phyloP scores from a whole-genome alignment of 148 eudicot species.

The Rhododendron williamsianum region DNA sequence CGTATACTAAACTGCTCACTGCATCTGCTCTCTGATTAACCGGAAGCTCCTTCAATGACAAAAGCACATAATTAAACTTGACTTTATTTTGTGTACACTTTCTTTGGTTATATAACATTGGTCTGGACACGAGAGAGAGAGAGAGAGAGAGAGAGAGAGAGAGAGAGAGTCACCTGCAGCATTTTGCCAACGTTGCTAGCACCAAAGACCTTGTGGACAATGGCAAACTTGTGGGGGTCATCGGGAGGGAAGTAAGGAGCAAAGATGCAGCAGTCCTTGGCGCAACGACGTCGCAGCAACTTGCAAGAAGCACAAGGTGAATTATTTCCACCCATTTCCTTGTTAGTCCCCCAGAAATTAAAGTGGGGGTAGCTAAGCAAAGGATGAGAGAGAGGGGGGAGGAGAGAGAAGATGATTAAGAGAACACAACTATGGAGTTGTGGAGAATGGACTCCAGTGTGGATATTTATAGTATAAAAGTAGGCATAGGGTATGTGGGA shows the following conservation, averaged over 20 bases:
- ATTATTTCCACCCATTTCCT: slow-evolving; percentile 4
- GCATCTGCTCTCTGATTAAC: slow-evolving; percentile 28
- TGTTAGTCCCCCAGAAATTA: neutral
- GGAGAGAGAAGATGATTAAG: neutral
- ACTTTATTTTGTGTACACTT: too few relatives aligned
- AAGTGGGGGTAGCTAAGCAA: neutral
- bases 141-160: neutral
- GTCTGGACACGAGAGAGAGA: too few relatives aligned
- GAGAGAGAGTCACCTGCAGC: slow-evolving; percentile 17
- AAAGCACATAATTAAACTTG: neutral
- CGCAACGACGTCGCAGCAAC: slow-evolving; percentile 23
- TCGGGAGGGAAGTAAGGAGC: slow-evolving; percentile 29
- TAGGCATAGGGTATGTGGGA: neutral
- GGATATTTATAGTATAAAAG: neutral
- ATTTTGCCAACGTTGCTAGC: slow-evolving; percentile 25
- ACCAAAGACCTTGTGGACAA: slow-evolving; percentile 27
- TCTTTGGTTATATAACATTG: too few relatives aligned
- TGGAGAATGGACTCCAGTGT: neutral
- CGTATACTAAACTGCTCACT: slow-evolving; percentile 28
- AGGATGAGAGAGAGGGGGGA: neutral
- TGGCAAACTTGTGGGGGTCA: slow-evolving; percentile 20
- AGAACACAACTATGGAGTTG: neutral
- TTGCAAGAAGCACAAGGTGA: slow-evolving; percentile 30
- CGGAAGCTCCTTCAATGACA: slow-evolving; percentile 19
- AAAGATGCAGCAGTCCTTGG: slow-evolving; percentile 20